Base-by-base conservation (phyloP, 2,329 filamentous ascomycete species). In the Botrytis elliptica region DNA sequence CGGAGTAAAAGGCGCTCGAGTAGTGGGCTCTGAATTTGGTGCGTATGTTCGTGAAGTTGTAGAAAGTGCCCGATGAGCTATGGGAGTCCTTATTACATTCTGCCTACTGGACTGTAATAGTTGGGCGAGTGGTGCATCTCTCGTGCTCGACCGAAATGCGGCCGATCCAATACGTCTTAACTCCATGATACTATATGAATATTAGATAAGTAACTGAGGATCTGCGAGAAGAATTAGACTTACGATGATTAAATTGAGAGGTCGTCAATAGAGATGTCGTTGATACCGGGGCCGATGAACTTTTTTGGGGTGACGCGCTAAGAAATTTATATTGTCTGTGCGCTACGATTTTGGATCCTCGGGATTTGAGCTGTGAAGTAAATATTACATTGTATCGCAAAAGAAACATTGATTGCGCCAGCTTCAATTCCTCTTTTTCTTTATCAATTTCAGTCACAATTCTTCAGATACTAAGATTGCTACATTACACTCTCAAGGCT, bases 141-240 rank as follows among this genome's bases (percentile, higher is more conserved):
- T 36, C 9, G 52, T 36, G 40, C 63, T 72, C 29, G 71, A 68
- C 63, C 71, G 63, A 40, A 68, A 38, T 6, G 36, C 44, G 40
- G 63, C 38, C 6, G 63, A 25, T 55, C 55, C 66, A 25, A 57
- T 62, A 25, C 78, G 77, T 80, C 81, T 78, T 74, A 82, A 67
- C 75, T 82, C 81, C 81, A 83, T 83, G 72, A 68, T 68, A 40
- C 75, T 77, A 44, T 42, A 29, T 40, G 59, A 40, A 3, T 29
- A 77, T 75, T 78, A 76, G 29, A 70, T 2, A 71, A 70, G 8
- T 33, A 52, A 22, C 55, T 71, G 16, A 22, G 46, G 29, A 29
- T 76, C 72, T 74, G 74, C 74, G 76, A 74, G 57, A 4, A 25
- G 3, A 63, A 62, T 69, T 52, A 62, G 25, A 74, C 77, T 64